These are phyloP conservation scores for Sugiyamaella novakii DNA, from an alignment of 1,139 yeast genomes.

Conservation along the genomic window DNA sequence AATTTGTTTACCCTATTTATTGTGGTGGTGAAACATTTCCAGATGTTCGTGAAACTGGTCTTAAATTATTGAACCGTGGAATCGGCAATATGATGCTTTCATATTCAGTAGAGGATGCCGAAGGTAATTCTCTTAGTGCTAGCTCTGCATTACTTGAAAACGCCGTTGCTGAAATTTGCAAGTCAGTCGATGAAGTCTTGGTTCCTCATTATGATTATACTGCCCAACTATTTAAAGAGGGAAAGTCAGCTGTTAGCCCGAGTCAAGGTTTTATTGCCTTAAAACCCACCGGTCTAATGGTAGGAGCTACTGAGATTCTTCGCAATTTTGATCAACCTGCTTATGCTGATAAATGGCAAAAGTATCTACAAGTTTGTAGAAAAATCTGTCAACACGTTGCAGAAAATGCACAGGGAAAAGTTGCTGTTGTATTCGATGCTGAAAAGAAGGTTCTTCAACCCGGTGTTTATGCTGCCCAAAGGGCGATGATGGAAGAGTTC, in stretches of 20 bases:
- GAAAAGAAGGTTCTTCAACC: conserved; percentile 86
- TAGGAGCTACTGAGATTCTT: conserved; percentile 75
- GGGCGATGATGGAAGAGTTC: conserved; percentile 73
- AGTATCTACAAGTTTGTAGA: conserved; percentile 66
- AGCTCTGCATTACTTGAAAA: conserved; percentile 53
- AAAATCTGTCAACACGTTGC: conserved; percentile 66
- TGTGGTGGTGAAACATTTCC: conserved; percentile 85
- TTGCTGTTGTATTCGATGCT: conserved; percentile 88
- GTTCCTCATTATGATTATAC: conserved; percentile 68
- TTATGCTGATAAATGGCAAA: conserved; percentile 57
- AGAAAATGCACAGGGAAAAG: conserved; percentile 73
- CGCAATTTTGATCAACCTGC: conserved; percentile 59
- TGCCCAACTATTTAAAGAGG: conserved; percentile 38
- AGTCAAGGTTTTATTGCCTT: conserved; percentile 60
- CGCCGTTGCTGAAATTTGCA: conserved; percentile 61
- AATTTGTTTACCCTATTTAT: conserved; percentile 77
- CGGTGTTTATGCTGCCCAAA: conserved; percentile 89
- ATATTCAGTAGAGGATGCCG: conserved; percentile 90
- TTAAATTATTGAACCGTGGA: conserved; percentile 66
- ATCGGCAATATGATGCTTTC: conserved; percentile 93
- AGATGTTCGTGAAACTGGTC: conserved; percentile 73
- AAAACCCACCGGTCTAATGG: conserved; percentile 88
- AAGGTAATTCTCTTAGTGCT: conserved; percentile 58
- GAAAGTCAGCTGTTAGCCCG: conserved; percentile 52
- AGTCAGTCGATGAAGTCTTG: conserved; percentile 68